Evolutionary conservation across 2,329 filamentous ascomycete genomes (phyloP).

Genomic region (Botryotinia calthae): DNA sequence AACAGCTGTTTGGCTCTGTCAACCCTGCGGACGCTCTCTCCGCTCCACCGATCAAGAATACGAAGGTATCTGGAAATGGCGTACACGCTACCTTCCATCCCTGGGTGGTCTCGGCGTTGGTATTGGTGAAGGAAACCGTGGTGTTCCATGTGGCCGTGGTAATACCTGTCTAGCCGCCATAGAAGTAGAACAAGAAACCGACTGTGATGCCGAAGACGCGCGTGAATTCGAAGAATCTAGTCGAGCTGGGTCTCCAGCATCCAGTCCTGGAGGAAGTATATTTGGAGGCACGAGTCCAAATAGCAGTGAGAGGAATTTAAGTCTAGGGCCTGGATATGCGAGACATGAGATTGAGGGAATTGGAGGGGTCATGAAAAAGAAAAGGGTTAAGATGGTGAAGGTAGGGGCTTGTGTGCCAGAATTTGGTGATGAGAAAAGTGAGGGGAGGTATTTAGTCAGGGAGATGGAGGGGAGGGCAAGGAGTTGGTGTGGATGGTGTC

Average conservation of each 20-base stretch:
- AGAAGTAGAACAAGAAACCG: constrained; percentile 78
- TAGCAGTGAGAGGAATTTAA: constrained; percentile 29
- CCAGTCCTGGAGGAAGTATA: constrained; percentile 25
- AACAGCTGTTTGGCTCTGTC: constrained; percentile 75
- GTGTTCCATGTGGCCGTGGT: constrained; percentile 83
- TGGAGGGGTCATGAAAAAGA: constrained; percentile 82
- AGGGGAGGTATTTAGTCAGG: constrained; percentile 62
- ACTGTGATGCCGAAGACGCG: constrained; percentile 77
- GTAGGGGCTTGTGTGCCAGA: constrained; percentile 85
- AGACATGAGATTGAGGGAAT: constrained; percentile 90
- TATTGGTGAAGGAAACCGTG: constrained; percentile 83
- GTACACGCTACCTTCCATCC: constrained; percentile 77
- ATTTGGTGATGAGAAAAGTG: constrained; percentile 72
- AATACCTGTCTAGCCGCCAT: constrained; percentile 71
- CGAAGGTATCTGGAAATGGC: constrained; percentile 79
- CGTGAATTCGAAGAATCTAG: constrained; percentile 33
- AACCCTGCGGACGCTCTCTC: constrained; percentile 74
- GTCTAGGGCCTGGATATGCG: constrained; percentile 67
- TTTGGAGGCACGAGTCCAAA: constrained; percentile 17
- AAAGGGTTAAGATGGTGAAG: constrained; percentile 76
- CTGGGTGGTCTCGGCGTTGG: constrained; percentile 80
- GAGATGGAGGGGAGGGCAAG: constrained; percentile 68
- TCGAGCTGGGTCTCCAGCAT: constrained; percentile 28
- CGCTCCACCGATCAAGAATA: constrained; percentile 59
- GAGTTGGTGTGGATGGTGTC: constrained; percentile 94